Base-by-base conservation (phyloP, 202 grass and related monocot species). In the Musa balbisiana region DNA sequence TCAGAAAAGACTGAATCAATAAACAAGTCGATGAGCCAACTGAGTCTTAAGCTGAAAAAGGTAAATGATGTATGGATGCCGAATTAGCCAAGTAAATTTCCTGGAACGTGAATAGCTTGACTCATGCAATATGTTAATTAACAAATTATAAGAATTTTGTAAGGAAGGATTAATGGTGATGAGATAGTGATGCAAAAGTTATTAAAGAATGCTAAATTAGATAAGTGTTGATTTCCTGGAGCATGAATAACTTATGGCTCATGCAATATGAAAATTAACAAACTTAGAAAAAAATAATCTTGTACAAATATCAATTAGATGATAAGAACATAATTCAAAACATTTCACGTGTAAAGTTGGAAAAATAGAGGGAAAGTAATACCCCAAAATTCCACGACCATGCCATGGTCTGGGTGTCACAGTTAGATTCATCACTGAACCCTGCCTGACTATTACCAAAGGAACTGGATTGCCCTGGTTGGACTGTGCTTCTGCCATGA, bases 301-400 rank as follows among this genome's bases (percentile, higher is more conserved):
- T 24, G 60, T 33, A 33, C 2, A 64, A 9, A 10, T 64, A 9
- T n/a, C 14, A 11, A 10, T 20, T 22, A 55, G 53, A 53, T 4
- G 52, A 11, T 15, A 9, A 12, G 16, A 74, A 74, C 22, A 22
- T 3, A 24, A 16, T 26, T 67, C 62, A 19, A 4, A 26, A 43
- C 22, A 10, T 23, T 65, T 33, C 23, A 66, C 19, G 58, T 54
- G 21, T 56, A 58, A 49, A 53, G 11, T 22, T 58, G 22, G 69
- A 14, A 74, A 76, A 20, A 12, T 63, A 70, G 70, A 33, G 71
- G 21, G 66, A 76, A 69, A 80, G 79, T 84, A 73, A 76, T 92
- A 99, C 95, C 95, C 91, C 71, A 99, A 74, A 73, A 95, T 87
- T 56, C 89, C 95, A 84, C 87, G 86, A 73, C 95, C 95, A 60